Evolutionary conservation across 495 filamentous ascomycete genomes (phyloP), one percentile per base, ranked within the genome.

Genomic region (Penicillium roqueforti): DNA sequence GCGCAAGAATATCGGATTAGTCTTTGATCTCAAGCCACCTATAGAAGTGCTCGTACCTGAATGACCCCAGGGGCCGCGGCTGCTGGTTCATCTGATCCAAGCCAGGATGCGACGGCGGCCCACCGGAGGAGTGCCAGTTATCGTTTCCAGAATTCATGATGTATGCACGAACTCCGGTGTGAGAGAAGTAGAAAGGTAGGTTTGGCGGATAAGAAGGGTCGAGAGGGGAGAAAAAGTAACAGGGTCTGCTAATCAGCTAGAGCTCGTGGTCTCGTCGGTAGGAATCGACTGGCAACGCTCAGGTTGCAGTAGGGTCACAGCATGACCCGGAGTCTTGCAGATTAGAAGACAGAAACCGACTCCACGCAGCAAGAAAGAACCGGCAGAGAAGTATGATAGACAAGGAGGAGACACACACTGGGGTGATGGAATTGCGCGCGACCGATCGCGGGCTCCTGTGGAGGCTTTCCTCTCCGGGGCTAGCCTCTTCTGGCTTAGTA

Each of bases 81-180:
- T 71, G 73, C 57, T 75, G 73, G 55, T 66, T 73, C 63, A 76
- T 70, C 44, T 74, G 73, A 50, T 77, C 75, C 69, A 77, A 72
- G 53, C 65, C 60, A 60, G 73, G 68, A 62, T 74, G 75, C 58
- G 71, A 68, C 54, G 74, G 72, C 25, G 69, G 68, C 51, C 73
- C 73, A 61, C 71, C 71, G 31, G 73, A 64, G 51, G 68, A 68
- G 65, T 76, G 74, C 74, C 73, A 77, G 59, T 65, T 72, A 69
- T 77, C 73, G 55, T 70, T 76, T 60, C 74, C 73, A 63, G 74
- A 63, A 59, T 76, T 76, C 73, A 77, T 77, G 61, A 49, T 68
- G 46, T 56, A 41, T 42, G 47, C 65, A 70, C 66, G 58, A 63
- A 68, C 58, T 6, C 26, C 28, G 38, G 26, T 16, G 29, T 31